Percentiles rank a stretch among this genome's conserved stretches.
Conservation (phyloP, 805 yeast species). For the Yamadazyma tumulicola region DNA sequence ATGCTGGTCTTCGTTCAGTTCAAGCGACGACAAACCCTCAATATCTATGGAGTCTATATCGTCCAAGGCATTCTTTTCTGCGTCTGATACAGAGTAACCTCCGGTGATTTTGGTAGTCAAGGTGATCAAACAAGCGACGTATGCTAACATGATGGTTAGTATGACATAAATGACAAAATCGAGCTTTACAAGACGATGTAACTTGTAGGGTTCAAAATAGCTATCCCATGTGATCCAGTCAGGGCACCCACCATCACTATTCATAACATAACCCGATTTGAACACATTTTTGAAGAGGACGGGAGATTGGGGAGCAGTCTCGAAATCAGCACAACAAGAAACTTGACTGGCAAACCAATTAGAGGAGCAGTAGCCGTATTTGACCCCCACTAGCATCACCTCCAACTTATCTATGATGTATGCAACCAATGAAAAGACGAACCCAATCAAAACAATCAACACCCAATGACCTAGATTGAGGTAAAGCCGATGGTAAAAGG, state of each 20-base stretch:
- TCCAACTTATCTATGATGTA: constrained; percentile 47
- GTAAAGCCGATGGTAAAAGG: constrained; percentile 22
- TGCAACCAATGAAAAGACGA: constrained; percentile 47
- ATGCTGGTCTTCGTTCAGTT: constrained; percentile 2
- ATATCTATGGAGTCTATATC: neutral
- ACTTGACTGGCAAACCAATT: constrained; percentile 43
- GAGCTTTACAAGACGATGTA: constrained; percentile 12
- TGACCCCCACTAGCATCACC: constrained; percentile 45
- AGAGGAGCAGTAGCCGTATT: constrained; percentile 48
- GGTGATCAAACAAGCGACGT: constrained; percentile 42
- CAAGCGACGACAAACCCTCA: neutral
- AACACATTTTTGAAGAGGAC: constrained; percentile 15
- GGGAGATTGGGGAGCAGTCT: constrained; percentile 2
- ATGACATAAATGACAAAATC: constrained; percentile 36
- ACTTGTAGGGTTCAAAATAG: constrained; percentile 15
- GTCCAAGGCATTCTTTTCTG: neutral
- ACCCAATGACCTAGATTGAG: constrained; percentile 48
- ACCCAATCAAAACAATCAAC: constrained; percentile 43
- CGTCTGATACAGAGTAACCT: constrained; percentile 6
- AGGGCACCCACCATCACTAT: constrained; percentile 20
- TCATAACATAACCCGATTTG: constrained; percentile 17
- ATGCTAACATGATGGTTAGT: constrained; percentile 41
- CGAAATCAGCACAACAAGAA: constrained; percentile 33
- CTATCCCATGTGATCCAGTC: constrained; percentile 47
- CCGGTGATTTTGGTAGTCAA: constrained; percentile 41